Evolutionary conservation across 2,329 filamentous ascomycete genomes (phyloP).

Genomic region (Helotiales sp.): DNA sequence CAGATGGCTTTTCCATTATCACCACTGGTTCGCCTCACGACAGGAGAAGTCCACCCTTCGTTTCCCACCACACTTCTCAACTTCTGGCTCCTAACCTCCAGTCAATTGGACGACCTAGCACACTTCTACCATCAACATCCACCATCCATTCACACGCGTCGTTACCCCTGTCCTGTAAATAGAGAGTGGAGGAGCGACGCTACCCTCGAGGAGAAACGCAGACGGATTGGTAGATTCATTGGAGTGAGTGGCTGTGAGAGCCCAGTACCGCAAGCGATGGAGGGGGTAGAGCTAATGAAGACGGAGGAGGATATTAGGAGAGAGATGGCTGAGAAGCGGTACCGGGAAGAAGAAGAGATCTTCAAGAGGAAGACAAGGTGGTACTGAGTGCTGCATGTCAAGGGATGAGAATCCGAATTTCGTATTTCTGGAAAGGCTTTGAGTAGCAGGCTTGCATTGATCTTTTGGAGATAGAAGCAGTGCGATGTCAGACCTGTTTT

Average conservation of each 20-base stretch:
- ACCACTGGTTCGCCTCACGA: slow-evolving; percentile 64
- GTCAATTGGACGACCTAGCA: slow-evolving; percentile 68
- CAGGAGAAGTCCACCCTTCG: slow-evolving; percentile 60
- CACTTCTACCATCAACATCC: slow-evolving; percentile 72
- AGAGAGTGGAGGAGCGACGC: slow-evolving; percentile 53
- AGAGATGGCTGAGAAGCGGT: slow-evolving; percentile 38
- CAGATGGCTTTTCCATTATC: slow-evolving; percentile 66
- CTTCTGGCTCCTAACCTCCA: slow-evolving; percentile 73
- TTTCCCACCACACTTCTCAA: slow-evolving; percentile 68
- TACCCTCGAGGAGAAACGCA: slow-evolving; percentile 61
- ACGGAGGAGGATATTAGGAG: slow-evolving; percentile 40
- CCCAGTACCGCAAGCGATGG: slow-evolving; percentile 35
- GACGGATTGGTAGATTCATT: slow-evolving; percentile 73
- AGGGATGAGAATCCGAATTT: too few species aligned
- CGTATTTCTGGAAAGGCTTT: too few species aligned
- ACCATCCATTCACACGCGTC: slow-evolving; percentile 51
- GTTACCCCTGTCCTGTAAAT: slow-evolving; percentile 67
- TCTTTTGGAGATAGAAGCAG: too few species aligned
- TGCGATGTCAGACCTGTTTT: too few species aligned
- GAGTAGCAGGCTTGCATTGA: too few species aligned
- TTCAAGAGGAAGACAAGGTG: slow-evolving; percentile 27
- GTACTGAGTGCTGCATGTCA: slow-evolving; percentile 17
- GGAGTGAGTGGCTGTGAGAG: slow-evolving; percentile 65
- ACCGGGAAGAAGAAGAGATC: slow-evolving; percentile 35
- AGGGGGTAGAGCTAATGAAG: slow-evolving; percentile 37